Evolutionary conservation across 2,329 filamentous ascomycete genomes (phyloP).

Genomic region (Nemania serpens): DNA sequence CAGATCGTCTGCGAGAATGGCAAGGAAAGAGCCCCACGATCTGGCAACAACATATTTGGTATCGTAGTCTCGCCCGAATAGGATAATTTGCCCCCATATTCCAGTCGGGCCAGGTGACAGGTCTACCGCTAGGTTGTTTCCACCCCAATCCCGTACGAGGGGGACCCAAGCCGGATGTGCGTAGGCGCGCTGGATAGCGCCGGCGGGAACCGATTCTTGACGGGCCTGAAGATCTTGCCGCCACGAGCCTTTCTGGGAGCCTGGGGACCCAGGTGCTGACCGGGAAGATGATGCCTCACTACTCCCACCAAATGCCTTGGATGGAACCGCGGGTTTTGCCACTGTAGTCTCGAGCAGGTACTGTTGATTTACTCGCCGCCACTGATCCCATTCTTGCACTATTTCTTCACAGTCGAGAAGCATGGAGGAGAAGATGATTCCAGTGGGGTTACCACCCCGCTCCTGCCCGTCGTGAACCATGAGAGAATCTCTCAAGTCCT

Average conservation of each 20-base stretch:
- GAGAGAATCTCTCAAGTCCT: constrained; percentile 91
- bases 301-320: constrained; percentile 72
- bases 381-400: constrained; percentile 96
- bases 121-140: constrained; percentile 95
- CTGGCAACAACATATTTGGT: constrained; percentile 96
- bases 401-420: constrained; percentile 97
- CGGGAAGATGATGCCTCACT: constrained; percentile 72
- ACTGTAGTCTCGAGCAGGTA: constrained; percentile 69
- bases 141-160: constrained; percentile 94
- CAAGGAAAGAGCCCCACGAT: constrained; percentile 88
- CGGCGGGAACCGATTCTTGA: constrained; percentile 86
- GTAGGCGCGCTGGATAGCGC: constrained; percentile 89
- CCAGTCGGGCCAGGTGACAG: constrained; percentile 87
- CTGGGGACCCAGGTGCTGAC: constrained; percentile 54
- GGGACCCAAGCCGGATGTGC: constrained; percentile 96
- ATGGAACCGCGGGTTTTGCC: constrained; percentile 65
- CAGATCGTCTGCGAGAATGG: constrained; percentile 86
- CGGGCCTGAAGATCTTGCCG: constrained; percentile 80
- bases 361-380: constrained; percentile 90
- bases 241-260: constrained; percentile 70
- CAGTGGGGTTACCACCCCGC: constrained; percentile 85
- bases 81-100: constrained; percentile 94
- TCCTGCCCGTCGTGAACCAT: constrained; percentile 96
- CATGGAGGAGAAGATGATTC: constrained; percentile 93
- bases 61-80: constrained; percentile 97